Percentiles rank a stretch among this genome's conserved stretches.
Evolutionary conservation across 768 basidiomycete genomes (phyloP).

Genomic region (Ramaria sp.): DNA sequence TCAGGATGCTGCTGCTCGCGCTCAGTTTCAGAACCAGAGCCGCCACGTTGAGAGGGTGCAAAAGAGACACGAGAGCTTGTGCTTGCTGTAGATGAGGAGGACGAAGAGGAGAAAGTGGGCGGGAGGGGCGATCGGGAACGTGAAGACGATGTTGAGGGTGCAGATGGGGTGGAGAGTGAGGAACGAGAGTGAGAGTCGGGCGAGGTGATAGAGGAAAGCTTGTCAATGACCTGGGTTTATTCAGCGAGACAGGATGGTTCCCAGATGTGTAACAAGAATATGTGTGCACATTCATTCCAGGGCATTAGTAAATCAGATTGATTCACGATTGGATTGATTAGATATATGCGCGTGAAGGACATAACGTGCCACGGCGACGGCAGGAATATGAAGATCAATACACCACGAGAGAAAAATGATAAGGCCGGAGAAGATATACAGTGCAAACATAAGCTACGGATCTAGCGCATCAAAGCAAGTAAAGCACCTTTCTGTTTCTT

Average conservation of each 20-base stretch:
- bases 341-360: not conserved
- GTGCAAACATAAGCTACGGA: conserved; percentile 11
- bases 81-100: conserved; percentile 19
- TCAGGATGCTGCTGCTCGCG: conserved; percentile 1
- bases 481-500: conserved; percentile 61
- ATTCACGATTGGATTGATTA: no score
- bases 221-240: conserved; percentile 48
- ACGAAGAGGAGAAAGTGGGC: conserved; percentile 17
- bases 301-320: no score
- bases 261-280: not conserved
- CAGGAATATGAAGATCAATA: not conserved
- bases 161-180: conserved; percentile 24
- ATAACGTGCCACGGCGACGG: not conserved
- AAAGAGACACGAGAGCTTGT: not conserved
- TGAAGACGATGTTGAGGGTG: conserved; percentile 22
- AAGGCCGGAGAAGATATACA: not conserved
- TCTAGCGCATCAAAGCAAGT: conserved; percentile 13
- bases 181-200: conserved; percentile 32
- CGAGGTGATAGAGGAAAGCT: conserved; percentile 42
- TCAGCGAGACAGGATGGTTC: conserved; percentile 1
- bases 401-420: not conserved
- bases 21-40: conserved; percentile 78
- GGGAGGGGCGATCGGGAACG: conserved; percentile 20
- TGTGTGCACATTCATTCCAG: not conserved
- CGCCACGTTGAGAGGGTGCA: conserved; percentile 8